A percentile compares a stretch with the other conserved stretches of the same genome.
phyloP scores from a whole-genome alignment of 768 basidiomycete species.

The Tephrocybe rancida region DNA sequence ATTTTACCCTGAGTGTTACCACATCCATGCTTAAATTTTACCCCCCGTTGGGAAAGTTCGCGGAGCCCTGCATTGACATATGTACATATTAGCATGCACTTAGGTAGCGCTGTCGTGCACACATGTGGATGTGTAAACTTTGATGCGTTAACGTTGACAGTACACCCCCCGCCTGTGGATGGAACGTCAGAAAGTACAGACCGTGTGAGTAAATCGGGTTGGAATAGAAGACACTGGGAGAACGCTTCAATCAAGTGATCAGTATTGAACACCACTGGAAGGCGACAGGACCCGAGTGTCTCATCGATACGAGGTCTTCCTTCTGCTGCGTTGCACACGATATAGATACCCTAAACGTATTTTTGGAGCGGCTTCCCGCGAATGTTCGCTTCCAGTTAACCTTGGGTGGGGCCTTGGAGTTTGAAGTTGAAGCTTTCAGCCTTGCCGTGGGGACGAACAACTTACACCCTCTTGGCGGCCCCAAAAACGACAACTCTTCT shows the following conservation, averaged over 20 bases:
- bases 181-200: background rate
- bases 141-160: background rate
- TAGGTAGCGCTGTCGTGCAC: background rate
- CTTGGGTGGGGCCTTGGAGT: background rate
- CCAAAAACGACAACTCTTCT: background rate
- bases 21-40: background rate
- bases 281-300: slow-evolving; percentile 2
- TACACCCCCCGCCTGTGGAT: background rate
- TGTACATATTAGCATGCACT: background rate
- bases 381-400: slow-evolving; percentile 2
- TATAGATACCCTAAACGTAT: slow-evolving; percentile 6
- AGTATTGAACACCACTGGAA: background rate
- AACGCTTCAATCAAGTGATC: slow-evolving; percentile 4
- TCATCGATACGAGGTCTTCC: too few species aligned
- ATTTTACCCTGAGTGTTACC: background rate
- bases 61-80: background rate
- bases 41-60: background rate
- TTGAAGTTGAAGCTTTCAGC: background rate
- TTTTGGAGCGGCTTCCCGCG: slow-evolving; percentile 6
- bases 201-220: background rate
- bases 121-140: background rate
- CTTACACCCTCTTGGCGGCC: background rate
- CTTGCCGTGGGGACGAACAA: slow-evolving; percentile 2
- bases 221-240: background rate
- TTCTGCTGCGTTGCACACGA: background rate